A percentile compares a stretch with the other conserved stretches of the same genome.
Evolutionary conservation across 2,329 filamentous ascomycete genomes (phyloP).

Genomic region (Claviceps lovelessii): DNA sequence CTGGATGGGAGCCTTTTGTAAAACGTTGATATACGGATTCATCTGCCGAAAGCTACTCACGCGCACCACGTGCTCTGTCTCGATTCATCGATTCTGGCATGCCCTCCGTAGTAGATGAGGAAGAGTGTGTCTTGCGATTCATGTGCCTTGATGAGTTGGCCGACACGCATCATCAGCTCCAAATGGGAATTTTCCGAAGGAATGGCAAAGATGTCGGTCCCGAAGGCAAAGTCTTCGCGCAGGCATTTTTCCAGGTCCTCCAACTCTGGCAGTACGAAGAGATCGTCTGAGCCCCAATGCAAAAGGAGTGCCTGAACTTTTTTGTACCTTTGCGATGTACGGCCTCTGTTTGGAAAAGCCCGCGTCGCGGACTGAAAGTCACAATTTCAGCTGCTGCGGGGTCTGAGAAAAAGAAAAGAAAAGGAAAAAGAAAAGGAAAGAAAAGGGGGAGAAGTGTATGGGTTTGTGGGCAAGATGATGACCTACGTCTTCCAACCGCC

Average conservation of each 20-base stretch:
- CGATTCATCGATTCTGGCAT: conserved; percentile 44
- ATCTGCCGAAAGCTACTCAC: conserved; percentile 21
- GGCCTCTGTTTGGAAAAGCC: conserved; percentile 42
- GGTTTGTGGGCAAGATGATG: not conserved
- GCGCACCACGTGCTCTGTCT: conserved; percentile 48
- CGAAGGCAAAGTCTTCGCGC: conserved; percentile 39
- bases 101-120: conserved; percentile 44
- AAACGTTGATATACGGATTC: not conserved
- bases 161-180: conserved; percentile 42
- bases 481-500: conserved; percentile 39
- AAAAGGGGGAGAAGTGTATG: not conserved
- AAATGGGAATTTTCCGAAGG: conserved; percentile 44
- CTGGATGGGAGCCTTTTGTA: no score
- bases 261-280: conserved; percentile 44
- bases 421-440: no score
- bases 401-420: no score
- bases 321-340: conserved; percentile 37
- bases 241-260: conserved; percentile 42
- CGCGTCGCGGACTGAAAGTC: conserved; percentile 34
- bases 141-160: conserved; percentile 41
- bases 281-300: conserved; percentile 43
- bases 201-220: conserved; percentile 43
- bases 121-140: conserved; percentile 42
- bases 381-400: not conserved
- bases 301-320: conserved; percentile 41